Evolutionary conservation across 2,329 filamentous ascomycete genomes (phyloP), one percentile per base, ranked within the genome.

Genomic region (Diaporthe destruens): DNA sequence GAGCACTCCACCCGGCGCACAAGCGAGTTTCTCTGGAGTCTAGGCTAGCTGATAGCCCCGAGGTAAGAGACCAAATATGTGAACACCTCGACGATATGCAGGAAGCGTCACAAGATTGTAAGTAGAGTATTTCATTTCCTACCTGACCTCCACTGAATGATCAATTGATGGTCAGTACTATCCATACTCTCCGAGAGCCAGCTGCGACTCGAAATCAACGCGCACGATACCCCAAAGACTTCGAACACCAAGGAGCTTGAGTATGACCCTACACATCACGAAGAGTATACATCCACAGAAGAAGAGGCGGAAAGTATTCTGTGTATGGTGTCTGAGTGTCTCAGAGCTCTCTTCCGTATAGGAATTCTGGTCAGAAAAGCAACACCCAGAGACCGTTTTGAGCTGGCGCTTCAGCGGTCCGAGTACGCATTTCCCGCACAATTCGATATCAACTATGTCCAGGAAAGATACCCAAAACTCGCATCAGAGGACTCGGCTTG

Each of bases 61-160:
- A 42, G 29, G n/a, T 59, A 0, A 36, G 11, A 20, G 34, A 18
- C 8, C 56, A 59, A 2, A 59, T 59, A 18, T 42, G 34, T 20
- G 56, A 59, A 11, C 56, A 59, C 11, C 36, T 59, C 12, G 56
- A 59, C 6, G 56, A 59, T 42, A 39, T 59, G 36, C 56, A 59
- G 16, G 56, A 59, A 14, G 56, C 56, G 6, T 6, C 42, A 18
- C n/a, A 42, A 9, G 56, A 59, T n/a, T 3, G 56, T 59, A 14
- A 14, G 20, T 57, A 1, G 3, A 4, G n/a, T 14, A 2, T 16
- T 5, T 14, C 0, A 7, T 8, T 9, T 2, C 20, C 7, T 8
- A n/a, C 18, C 0, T 47, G 6, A 8, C 8, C 7, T 8, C 16
- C 12, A n/a, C 56, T 59, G 18, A 59, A 23, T 20, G 36, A 20